These are phyloP conservation scores for Recurvomyces mirabilis DNA, from an alignment of 495 filamentous ascomycete genomes.

Conservation along the genomic window DNA sequence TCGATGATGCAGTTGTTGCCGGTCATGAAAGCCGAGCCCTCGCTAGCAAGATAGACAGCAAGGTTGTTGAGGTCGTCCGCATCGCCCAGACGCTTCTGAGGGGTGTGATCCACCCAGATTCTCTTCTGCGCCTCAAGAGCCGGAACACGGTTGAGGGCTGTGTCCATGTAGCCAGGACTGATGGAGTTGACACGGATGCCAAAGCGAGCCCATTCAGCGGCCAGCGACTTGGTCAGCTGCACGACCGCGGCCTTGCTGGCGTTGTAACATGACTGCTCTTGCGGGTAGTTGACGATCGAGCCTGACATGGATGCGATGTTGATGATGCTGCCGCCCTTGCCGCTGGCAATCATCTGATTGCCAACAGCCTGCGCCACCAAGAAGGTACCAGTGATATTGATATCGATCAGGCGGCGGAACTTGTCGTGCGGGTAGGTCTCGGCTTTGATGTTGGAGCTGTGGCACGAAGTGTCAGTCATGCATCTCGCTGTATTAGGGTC, in stretches of 20 bases:
- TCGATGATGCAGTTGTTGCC: slow-evolving; percentile 67
- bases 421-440: slow-evolving; percentile 44
- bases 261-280: slow-evolving; percentile 70
- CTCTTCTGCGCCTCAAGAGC: slow-evolving; percentile 65
- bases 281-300: slow-evolving; percentile 66
- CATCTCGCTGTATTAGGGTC: neutral
- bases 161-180: slow-evolving; percentile 74
- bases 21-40: slow-evolving; percentile 66
- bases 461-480: slow-evolving; percentile 3
- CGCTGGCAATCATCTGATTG: slow-evolving; percentile 47
- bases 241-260: slow-evolving; percentile 71
- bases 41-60: slow-evolving; percentile 65
- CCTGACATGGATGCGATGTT: slow-evolving; percentile 71
- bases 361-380: slow-evolving; percentile 54
- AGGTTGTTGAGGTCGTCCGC: slow-evolving; percentile 70
- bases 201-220: slow-evolving; percentile 69
- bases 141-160: slow-evolving; percentile 59
- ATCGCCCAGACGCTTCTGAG: slow-evolving; percentile 57
- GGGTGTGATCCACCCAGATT: slow-evolving; percentile 66
- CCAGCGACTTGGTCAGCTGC: slow-evolving; percentile 63
- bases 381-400: slow-evolving; percentile 67
- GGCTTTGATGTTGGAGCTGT: slow-evolving; percentile 55
- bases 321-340: slow-evolving; percentile 44
- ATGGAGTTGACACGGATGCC: slow-evolving; percentile 68
- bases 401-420: slow-evolving; percentile 63